phyloP scores from a whole-genome alignment of 148 eudicot genomes.

The Beta vulgaris region DNA sequence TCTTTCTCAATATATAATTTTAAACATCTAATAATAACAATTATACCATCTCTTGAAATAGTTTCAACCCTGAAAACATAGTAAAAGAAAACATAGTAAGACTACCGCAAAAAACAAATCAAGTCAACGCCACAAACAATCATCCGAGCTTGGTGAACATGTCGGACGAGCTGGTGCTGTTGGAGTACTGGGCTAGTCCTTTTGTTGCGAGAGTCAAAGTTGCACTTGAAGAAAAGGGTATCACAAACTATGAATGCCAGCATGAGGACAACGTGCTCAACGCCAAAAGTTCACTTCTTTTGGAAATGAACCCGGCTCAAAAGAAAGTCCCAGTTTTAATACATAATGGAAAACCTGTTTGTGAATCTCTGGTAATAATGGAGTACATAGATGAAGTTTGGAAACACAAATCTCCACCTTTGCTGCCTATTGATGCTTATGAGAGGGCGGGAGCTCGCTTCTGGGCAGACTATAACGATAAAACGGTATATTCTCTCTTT shows the following conservation, averaged over 20 bases:
- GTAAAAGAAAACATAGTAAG: too few relatives aligned
- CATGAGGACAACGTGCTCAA: neutral
- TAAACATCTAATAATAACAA: too few relatives aligned
- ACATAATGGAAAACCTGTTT: conserved; percentile 5
- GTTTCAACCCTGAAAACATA: too few relatives aligned
- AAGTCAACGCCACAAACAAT: too few relatives aligned
- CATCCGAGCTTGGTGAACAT: too few relatives aligned
- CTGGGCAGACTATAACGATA: conserved; percentile 15
- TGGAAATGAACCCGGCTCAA: conserved; percentile 34
- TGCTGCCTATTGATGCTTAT: conserved; percentile 1
- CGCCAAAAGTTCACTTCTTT: neutral
- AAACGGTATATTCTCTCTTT: neutral
- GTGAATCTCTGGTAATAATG: neutral
- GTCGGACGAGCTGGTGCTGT: neutral
- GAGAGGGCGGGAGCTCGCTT: conserved; percentile 9
- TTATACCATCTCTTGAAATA: too few relatives aligned
- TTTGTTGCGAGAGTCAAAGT: conserved; percentile 31
- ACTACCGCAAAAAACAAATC: too few relatives aligned
- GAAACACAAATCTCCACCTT: neutral
- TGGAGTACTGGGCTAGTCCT: conserved; percentile 28
- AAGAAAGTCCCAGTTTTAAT: conserved; percentile 16
- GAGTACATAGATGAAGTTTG: conserved; percentile 14
- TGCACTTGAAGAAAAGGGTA: conserved; percentile 27
- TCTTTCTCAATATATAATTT: too few relatives aligned
- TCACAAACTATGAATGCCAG: neutral